Percentiles rank a stretch among this genome's conserved stretches.
Evolutionary conservation across 192 early-diverging fungal genomes (phyloP).

Genomic region (Linnemannia exigua): DNA sequence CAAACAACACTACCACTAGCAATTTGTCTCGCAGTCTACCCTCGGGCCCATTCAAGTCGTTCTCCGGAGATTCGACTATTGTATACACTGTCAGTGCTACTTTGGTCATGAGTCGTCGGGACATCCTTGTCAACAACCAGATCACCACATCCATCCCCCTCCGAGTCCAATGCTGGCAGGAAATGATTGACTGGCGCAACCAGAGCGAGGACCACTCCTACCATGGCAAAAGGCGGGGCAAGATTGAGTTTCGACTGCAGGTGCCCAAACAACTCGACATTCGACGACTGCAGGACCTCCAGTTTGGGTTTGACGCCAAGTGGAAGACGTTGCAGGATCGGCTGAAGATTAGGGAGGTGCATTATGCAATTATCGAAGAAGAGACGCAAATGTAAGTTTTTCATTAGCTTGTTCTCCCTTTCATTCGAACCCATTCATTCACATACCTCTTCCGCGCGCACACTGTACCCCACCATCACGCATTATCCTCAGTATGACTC

Average conservation of each 20-base stretch:
- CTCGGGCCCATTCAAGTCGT: constrained; percentile 33
- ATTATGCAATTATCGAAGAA: constrained; percentile 45
- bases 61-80: constrained; percentile 14
- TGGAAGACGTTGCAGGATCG: constrained; percentile 30
- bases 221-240: constrained; percentile 35
- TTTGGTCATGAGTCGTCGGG: constrained; percentile 28
- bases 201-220: constrained; percentile 41
- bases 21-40: constrained; percentile 17
- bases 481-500: not conserved
- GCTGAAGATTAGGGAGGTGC: constrained; percentile 29
- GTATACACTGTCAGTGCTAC: constrained; percentile 24
- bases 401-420: not conserved
- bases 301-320: constrained; percentile 36
- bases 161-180: constrained; percentile 45
- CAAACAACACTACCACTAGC: not conserved
- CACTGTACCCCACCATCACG: not conserved
- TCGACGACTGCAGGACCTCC: constrained; percentile 21
- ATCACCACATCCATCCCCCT: constrained; percentile 32
- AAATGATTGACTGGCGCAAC: constrained; percentile 26
- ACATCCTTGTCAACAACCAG: constrained; percentile 47
- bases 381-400: constrained; percentile 43
- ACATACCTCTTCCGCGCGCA: not conserved
- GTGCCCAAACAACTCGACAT: constrained; percentile 41
- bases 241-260: constrained; percentile 44
- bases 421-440: not conserved